Conservation (phyloP, 2,329 filamentous ascomycete genomes). For the Sclerotinia spermophila region DNA sequence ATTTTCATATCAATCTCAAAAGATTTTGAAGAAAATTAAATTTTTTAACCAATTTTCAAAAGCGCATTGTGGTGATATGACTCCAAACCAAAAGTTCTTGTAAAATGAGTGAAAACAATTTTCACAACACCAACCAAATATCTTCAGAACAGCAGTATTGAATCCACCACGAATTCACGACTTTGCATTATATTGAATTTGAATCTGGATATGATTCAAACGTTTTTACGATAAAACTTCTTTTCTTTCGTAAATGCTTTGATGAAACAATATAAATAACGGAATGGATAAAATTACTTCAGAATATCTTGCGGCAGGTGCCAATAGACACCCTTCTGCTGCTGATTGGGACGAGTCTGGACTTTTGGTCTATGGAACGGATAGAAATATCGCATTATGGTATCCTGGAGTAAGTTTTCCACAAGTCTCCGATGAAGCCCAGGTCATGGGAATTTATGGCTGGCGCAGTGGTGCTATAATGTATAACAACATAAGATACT, state of each 20-base stretch:
- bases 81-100: constrained; percentile 14
- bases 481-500: background rate
- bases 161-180: background rate
- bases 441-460: background rate
- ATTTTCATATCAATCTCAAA: background rate
- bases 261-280: constrained; percentile 25
- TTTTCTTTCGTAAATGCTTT: background rate
- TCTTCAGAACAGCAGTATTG: background rate
- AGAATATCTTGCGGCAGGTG: constrained; percentile 59
- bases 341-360: constrained; percentile 82
- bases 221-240: background rate
- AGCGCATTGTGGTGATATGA: background rate
- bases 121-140: constrained; percentile 15
- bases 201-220: background rate
- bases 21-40: background rate
- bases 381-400: constrained; percentile 88
- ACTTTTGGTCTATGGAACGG: constrained; percentile 81
- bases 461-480: background rate
- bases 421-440: background rate
- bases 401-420: constrained; percentile 64
- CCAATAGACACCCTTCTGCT: constrained; percentile 83
- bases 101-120: constrained; percentile 5
- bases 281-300: constrained; percentile 22
- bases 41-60: background rate
- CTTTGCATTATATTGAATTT: background rate